Percentiles rank a stretch among this genome's conserved stretches.
phyloP scores from a whole-genome alignment of 164 flowering plant species.

The Akebia trifoliata region DNA sequence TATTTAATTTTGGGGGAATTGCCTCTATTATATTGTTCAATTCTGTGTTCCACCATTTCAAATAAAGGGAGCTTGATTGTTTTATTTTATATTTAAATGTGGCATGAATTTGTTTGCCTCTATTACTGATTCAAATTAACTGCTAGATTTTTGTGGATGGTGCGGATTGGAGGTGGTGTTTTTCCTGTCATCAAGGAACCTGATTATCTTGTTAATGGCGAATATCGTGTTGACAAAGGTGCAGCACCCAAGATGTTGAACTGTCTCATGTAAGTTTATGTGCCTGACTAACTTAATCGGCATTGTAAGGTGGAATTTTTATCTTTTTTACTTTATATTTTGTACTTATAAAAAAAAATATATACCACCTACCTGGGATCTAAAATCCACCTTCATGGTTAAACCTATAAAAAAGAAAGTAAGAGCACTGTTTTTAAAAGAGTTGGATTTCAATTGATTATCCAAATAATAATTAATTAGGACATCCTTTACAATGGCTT shows the following conservation, averaged over 20 bases:
- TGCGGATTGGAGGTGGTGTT: conserved; percentile 98
- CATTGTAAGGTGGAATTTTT: no score
- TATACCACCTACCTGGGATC: no score
- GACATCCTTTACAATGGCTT: no score
- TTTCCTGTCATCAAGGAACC: conserved; percentile 98
- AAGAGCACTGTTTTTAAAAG: no score
- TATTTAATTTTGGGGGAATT: no score
- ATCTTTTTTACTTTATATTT: no score
- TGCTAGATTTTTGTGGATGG: conserved; percentile 96
- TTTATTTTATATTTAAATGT: no score
- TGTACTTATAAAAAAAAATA: no score
- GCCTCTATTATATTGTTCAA: neutral
- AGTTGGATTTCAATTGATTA: no score
- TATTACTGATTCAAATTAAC: conserved; percentile 11
- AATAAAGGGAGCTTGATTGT: neutral
- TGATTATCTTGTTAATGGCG: conserved; percentile 98
- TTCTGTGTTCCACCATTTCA: neutral
- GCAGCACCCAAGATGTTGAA: conserved; percentile 99
- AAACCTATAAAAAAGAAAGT: no score
- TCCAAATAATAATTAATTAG: no score
- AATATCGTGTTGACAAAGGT: conserved; percentile 96
- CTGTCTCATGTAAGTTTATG: conserved; percentile 88
- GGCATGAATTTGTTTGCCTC: conserved; percentile 1
- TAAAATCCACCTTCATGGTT: no score
- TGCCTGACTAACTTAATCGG: neutral